Base-by-base conservation (phyloP, 225 moss, liverwort and hornwort genomes). In the Pseudoscleropodium purum region DNA sequence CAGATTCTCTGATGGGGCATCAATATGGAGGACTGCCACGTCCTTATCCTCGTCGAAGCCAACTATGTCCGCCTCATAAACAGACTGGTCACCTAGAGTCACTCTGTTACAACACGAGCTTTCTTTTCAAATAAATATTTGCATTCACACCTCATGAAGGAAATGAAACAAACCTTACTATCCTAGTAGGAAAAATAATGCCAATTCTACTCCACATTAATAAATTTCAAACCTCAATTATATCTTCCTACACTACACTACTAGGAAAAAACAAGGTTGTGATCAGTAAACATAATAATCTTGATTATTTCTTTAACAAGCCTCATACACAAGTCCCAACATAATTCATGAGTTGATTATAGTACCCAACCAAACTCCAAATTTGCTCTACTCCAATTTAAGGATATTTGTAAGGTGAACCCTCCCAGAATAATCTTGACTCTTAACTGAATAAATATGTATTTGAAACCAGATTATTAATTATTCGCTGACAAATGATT, bases 21-120 rank as follows among this genome's bases (percentile, higher is more conserved):
- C 95, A 51, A 99, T 96, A 89, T 95, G 95, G 64, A 99, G 91
- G 21, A 99, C 99, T 81, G 99, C 99, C 41, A 99, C 99, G 94
- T 99, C 99, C 89, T 99, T 99, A 90, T 99, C 99, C 87, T 99
- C 99, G 86, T 99, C 99, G 84, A 90, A 99, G 17, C 99, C 99
- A 86, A 99, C 99, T 67, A 99, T 95, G 88, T 99, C 97, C 84
- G 99, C 99, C 88, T 97, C 99, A 89, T 96, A 97, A 52, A 97
- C 99, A 92, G 97, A 95, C 89, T 99, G 99, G 86, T 99, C 99
- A 85, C 97, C 97, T 80, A 99, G 88, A 59, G 99, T 99, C 89
- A 99, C 97, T 91, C 99, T 99, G 69, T 45, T 66, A 85, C 74
- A 85, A 76, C 60, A 87, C 91, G 69, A 87, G 61, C 75, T 84